phyloP scores from a whole-genome alignment of 352 stramenopile genomes.

The Peronospora destructor region DNA sequence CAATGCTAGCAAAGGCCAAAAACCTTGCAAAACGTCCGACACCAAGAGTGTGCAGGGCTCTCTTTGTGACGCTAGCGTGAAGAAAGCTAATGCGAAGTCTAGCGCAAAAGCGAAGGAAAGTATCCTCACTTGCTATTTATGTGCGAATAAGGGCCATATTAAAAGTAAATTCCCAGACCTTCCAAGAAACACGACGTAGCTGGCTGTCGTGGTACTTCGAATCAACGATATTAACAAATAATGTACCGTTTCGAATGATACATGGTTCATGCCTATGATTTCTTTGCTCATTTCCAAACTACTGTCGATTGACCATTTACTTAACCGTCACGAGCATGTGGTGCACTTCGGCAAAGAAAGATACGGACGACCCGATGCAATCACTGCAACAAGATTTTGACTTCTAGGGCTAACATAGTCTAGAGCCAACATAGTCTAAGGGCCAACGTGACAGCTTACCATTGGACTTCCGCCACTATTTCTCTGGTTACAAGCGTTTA shows the following conservation, averaged over 20 bases:
- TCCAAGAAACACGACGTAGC: slow-evolving; percentile 6
- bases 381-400: too few species aligned
- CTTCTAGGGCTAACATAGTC: too few species aligned
- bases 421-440: too few species aligned
- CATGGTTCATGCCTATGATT: too few species aligned
- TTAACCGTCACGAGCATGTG: too few species aligned
- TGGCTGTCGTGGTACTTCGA: neutral
- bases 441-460: too few species aligned
- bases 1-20: neutral
- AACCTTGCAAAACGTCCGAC: neutral
- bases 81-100: neutral
- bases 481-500: too few species aligned
- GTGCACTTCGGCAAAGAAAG: too few species aligned
- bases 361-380: too few species aligned
- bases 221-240: neutral
- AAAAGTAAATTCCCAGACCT: slow-evolving; percentile 11
- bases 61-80: neutral
- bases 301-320: too few species aligned
- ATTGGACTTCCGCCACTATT: too few species aligned
- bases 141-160: slow-evolving; percentile 14
- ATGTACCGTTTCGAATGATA: neutral
- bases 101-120: slow-evolving; percentile 10
- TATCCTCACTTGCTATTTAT: slow-evolving; percentile 10
- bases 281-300: too few species aligned
- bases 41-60: neutral